Evolutionary conservation across 306 rosid species (phyloP), one percentile per base, ranked within the genome.

Genomic region (Astragalus glycyphyllos): DNA sequence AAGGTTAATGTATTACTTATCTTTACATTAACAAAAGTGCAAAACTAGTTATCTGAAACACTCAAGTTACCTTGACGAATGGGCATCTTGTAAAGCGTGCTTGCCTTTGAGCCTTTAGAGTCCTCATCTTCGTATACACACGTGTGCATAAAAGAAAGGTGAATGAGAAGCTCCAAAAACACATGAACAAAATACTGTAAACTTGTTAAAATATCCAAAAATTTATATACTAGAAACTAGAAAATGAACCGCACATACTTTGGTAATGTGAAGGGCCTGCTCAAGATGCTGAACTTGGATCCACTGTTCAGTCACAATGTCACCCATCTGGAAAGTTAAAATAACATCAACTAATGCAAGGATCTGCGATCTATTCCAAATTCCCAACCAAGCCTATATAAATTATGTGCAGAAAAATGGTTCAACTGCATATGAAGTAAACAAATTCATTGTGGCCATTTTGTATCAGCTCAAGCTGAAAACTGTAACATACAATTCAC

Each of bases 261-360:
- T 65, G 54, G 92, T 35, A 59, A 83, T 68, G 61, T 89, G 87
- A 91, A 90, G 91, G 79, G 96, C 98, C 89, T 94, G 98, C 88
- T 94, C 95, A 56, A 94, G 98, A 74, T 81, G 91, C 84, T 89
- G 97, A 73, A 94, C 79, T 58, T 90, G 92, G 77, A 91, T 86
- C 98, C 97, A 90, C 68, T 86, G 96, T 69, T 94, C 97, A 14
- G 86, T 84, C 70, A 94, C 89, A 69, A 89, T 58, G 69, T 75
- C 83, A 77, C 74, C 78, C 92, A 87, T 87, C 98, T 89, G 68
- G 70, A 71, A 75, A 54, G 71, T 15, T 75, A 44, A 20, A 90
- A 65, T 32, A 34, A 45, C 54, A 71, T 70, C 72, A 79, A 76
- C 71, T 55, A 64, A 64, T 38, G 60, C 68, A 66, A 35, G 32